These are phyloP conservation scores for Penicillium crustosum DNA, from an alignment of 2,329 filamentous ascomycete genomes.

Conservation along the genomic window DNA sequence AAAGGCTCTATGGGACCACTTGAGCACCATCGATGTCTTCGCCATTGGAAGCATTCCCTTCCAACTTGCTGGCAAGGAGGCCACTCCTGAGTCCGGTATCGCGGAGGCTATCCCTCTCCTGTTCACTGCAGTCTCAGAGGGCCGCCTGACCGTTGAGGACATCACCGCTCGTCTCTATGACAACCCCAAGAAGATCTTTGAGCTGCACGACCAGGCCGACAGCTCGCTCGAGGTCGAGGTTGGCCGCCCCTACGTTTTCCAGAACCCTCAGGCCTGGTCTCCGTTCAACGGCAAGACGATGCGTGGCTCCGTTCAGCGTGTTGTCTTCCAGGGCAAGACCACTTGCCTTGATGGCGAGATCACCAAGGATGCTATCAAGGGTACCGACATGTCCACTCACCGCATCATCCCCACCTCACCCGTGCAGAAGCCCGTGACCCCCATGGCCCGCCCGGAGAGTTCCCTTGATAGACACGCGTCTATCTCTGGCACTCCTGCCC, in stretches of 20 bases:
- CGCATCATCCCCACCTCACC: slow-evolving; percentile 55
- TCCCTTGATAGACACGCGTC: slow-evolving; percentile 41
- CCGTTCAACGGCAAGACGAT: slow-evolving; percentile 69
- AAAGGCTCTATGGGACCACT: slow-evolving; percentile 70
- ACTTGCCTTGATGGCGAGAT: slow-evolving; percentile 72
- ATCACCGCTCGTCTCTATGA: slow-evolving; percentile 70
- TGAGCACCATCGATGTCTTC: slow-evolving; percentile 74
- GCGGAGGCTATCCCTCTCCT: slow-evolving; percentile 71
- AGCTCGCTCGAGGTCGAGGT: slow-evolving; percentile 73
- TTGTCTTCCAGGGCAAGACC: slow-evolving; percentile 72
- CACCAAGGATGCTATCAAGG: slow-evolving; percentile 56
- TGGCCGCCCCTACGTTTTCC: slow-evolving; percentile 66
- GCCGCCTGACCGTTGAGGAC: slow-evolving; percentile 71
- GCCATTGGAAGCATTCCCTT: slow-evolving; percentile 76
- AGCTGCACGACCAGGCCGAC: slow-evolving; percentile 75
- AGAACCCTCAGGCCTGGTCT: slow-evolving; percentile 60
- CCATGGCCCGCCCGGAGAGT: slow-evolving; percentile 41
- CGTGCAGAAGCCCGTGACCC: slow-evolving; percentile 52
- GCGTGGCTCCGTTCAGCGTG: slow-evolving; percentile 69
- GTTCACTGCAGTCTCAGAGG: slow-evolving; percentile 72
- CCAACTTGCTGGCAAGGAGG: slow-evolving; percentile 63
- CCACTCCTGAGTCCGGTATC: slow-evolving; percentile 65
- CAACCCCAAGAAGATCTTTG: slow-evolving; percentile 78
- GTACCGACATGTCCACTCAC: slow-evolving; percentile 75
- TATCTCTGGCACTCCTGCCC: slow-evolving; percentile 39